Percentiles rank a stretch among this genome's conserved stretches.
Evolutionary conservation across 805 yeast species (phyloP).

Genomic region (Zygotorulaspora sp.): DNA sequence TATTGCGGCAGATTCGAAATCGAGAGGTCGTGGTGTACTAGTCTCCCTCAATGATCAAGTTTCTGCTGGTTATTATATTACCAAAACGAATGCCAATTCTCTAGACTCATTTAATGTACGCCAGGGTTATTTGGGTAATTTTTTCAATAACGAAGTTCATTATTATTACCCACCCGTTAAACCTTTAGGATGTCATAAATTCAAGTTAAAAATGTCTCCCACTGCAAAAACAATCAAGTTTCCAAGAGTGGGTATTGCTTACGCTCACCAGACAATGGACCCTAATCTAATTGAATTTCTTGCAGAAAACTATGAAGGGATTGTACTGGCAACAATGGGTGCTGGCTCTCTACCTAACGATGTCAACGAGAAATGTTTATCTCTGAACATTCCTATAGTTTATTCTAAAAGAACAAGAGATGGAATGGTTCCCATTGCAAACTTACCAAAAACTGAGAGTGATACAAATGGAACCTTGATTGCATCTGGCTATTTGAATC

Average conservation of each 20-base stretch:
- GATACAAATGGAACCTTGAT: conserved; percentile 39
- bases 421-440: conserved; percentile 61
- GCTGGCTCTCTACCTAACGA: conserved; percentile 58
- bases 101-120: conserved; percentile 67
- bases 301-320: conserved; percentile 47
- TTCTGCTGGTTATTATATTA: conserved; percentile 64
- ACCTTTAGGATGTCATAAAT: conserved; percentile 47
- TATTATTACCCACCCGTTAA: conserved; percentile 59
- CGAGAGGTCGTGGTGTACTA: conserved; percentile 55
- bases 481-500: conserved; percentile 62
- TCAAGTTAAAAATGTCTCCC: conserved; percentile 36
- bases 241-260: conserved; percentile 48
- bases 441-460: conserved; percentile 38
- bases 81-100: conserved; percentile 66
- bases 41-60: conserved; percentile 66
- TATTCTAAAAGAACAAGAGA: conserved; percentile 66
- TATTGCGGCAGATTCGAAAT: conserved; percentile 50
- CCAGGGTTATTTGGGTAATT: conserved; percentile 67
- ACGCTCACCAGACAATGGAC: conserved; percentile 58
- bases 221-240: conserved; percentile 14
- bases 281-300: conserved; percentile 45
- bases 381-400: conserved; percentile 47
- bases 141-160: conserved; percentile 61
- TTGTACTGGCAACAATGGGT: conserved; percentile 66
- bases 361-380: conserved; percentile 44